Evolutionary conservation across 345 rosid genomes (phyloP).

Genomic region (Ailanthus altissimus): DNA sequence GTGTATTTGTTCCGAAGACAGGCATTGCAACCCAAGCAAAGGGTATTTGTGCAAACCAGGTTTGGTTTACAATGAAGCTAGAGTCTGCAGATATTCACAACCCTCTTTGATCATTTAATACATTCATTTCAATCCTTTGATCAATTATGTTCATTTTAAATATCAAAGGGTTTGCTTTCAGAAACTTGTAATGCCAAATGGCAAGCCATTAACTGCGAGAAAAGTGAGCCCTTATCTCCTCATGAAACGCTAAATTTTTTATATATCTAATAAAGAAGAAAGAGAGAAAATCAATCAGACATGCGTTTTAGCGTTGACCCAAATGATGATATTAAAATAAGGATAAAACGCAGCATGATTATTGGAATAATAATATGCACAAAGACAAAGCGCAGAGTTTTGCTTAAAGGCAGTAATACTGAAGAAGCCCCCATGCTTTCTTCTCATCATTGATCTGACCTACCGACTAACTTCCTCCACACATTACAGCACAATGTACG

Average conservation of each 20-base stretch:
- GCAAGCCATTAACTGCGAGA: too few species aligned
- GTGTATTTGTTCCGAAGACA: slow-evolving; percentile 78
- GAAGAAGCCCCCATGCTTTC: not conserved
- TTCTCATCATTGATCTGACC: not conserved
- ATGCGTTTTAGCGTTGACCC: too few species aligned
- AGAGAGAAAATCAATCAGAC: too few species aligned
- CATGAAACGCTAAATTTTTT: too few species aligned
- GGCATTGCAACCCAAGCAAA: slow-evolving; percentile 64
- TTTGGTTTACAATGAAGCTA: slow-evolving; percentile 60
- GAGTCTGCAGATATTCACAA: slow-evolving; percentile 63
- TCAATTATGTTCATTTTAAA: too few species aligned
- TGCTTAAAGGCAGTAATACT: not conserved
- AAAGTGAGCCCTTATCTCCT: too few species aligned
- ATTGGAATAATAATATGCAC: not conserved
- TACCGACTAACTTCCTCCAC: not conserved
- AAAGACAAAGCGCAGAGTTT: too few species aligned
- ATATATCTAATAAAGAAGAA: too few species aligned
- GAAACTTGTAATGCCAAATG: not conserved
- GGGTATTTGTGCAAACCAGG: slow-evolving; percentile 73
- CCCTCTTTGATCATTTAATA: not conserved
- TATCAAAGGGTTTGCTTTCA: not conserved
- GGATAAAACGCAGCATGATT: not conserved
- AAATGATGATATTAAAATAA: too few species aligned
- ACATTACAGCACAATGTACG: not conserved
- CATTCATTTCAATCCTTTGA: not conserved